A percentile compares a stretch with the other conserved stretches of the same genome.
phyloP scores from a whole-genome alignment of 2,329 filamentous ascomycete genomes.

The Aspergillus sp. region DNA sequence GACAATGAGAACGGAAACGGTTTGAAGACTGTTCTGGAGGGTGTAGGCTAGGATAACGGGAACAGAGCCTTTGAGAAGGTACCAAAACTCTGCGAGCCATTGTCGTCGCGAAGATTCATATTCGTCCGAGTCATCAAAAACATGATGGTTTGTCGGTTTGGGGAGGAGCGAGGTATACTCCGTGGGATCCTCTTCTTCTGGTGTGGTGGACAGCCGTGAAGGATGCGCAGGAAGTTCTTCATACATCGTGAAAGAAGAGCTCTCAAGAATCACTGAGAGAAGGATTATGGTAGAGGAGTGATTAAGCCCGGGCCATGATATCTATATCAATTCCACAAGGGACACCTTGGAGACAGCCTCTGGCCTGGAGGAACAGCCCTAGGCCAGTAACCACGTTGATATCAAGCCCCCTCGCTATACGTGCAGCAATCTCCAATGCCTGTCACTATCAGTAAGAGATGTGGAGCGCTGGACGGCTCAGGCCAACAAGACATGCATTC shows the following conservation, averaged over 20 bases:
- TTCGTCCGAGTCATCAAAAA: slow-evolving; percentile 35
- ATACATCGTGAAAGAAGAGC: slow-evolving; percentile 7
- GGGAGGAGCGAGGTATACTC: slow-evolving; percentile 31
- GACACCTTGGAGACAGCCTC: slow-evolving; percentile 1
- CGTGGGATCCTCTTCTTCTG: slow-evolving; percentile 5
- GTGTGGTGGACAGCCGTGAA: background rate
- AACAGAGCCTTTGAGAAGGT: slow-evolving; percentile 67
- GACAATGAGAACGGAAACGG: slow-evolving; percentile 75
- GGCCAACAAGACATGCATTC: background rate
- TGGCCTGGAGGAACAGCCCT: background rate
- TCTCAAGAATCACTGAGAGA: background rate
- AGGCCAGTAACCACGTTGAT: background rate
- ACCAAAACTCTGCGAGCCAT: slow-evolving; percentile 58
- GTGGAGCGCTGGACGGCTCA: background rate
- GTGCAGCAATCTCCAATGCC: background rate
- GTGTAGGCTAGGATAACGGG: slow-evolving; percentile 83
- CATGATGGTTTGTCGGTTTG: slow-evolving; percentile 20
- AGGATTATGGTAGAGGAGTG: background rate
- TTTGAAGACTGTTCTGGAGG: slow-evolving; percentile 82
- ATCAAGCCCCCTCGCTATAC: background rate
- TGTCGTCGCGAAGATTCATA: slow-evolving; percentile 31
- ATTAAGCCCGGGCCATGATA: background rate
- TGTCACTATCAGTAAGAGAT: background rate
- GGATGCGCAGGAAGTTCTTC: slow-evolving; percentile 1
- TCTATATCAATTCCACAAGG: background rate